These are phyloP conservation scores for Conoideocrella luteorostrata DNA, from an alignment of 2,329 filamentous ascomycete species.

Conservation along the genomic window DNA sequence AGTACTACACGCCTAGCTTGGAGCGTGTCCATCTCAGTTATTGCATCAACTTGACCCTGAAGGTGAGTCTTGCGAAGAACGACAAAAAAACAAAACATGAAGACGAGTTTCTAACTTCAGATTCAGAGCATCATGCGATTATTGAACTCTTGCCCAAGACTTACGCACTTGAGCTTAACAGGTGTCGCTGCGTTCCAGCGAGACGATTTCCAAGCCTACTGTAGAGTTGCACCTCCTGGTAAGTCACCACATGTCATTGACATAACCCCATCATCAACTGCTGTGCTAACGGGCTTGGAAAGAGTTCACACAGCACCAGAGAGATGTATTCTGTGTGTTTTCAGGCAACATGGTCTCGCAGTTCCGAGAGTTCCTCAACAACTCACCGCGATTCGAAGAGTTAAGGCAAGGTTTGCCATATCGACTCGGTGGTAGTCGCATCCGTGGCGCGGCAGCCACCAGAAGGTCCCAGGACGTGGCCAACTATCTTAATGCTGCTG, in stretches of 20 bases:
- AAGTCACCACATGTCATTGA: conserved; percentile 19
- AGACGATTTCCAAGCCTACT: conserved; percentile 78
- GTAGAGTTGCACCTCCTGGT: conserved; percentile 75
- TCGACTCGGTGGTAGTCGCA: conserved; percentile 10
- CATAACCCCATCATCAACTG: background rate
- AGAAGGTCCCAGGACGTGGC: conserved; percentile 13
- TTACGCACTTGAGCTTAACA: conserved; percentile 91
- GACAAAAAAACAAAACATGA: background rate
- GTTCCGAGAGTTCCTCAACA: conserved; percentile 73
- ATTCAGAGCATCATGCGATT: conserved; percentile 78
- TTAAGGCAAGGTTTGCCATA: conserved; percentile 28
- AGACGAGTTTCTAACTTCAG: too few relatives aligned
- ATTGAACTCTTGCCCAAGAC: conserved; percentile 81
- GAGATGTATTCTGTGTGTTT: conserved; percentile 95
- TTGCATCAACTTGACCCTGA: conserved; percentile 76
- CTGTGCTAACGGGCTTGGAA: background rate
- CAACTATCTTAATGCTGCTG: conserved; percentile 15
- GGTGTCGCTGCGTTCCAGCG: conserved; percentile 87
- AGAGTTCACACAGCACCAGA: conserved; percentile 95
- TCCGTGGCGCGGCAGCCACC: conserved; percentile 10
- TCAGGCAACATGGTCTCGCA: conserved; percentile 76
- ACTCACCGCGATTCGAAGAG: conserved; percentile 39
- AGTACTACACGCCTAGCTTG: conserved; percentile 58
- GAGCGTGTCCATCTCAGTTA: conserved; percentile 96
- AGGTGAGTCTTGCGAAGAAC: conserved; percentile 48